phyloP scores from a whole-genome alignment of 257 asterid species.

The Solanum chaucha region DNA sequence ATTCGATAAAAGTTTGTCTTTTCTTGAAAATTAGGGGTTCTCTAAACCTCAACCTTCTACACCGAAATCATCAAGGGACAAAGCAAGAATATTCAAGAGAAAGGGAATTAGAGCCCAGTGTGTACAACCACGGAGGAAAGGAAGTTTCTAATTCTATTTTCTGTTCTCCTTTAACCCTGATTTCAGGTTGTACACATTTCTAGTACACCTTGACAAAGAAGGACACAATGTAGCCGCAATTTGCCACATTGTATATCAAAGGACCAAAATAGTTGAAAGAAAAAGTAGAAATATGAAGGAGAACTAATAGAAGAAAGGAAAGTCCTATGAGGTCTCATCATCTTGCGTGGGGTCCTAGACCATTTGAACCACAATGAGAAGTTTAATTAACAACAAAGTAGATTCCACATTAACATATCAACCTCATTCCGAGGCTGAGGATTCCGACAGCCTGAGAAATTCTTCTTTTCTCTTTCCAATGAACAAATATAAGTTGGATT shows the following conservation, averaged over 20 bases:
- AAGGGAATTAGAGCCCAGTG: background rate
- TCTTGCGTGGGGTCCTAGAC: background rate
- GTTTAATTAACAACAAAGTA: background rate
- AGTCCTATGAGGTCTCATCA: background rate
- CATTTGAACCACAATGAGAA: background rate
- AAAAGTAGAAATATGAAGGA: background rate
- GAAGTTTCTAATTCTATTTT: background rate
- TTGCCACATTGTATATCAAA: background rate
- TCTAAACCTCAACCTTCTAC: background rate
- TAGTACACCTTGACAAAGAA: background rate
- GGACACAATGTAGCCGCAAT: background rate
- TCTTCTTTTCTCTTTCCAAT: background rate
- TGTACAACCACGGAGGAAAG: background rate
- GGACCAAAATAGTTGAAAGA: background rate
- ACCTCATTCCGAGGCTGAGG: background rate
- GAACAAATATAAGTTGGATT: background rate
- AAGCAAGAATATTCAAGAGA: background rate
- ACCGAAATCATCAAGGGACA: background rate
- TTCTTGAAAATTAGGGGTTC: background rate
- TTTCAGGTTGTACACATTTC: background rate
- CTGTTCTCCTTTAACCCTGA: background rate
- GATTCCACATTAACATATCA: background rate
- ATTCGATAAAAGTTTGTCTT: background rate
- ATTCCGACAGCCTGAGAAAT: background rate
- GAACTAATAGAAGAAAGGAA: background rate